Evolutionary conservation across 805 yeast genomes (phyloP).

Genomic region (Lipomyces spencermartinsiae): DNA sequence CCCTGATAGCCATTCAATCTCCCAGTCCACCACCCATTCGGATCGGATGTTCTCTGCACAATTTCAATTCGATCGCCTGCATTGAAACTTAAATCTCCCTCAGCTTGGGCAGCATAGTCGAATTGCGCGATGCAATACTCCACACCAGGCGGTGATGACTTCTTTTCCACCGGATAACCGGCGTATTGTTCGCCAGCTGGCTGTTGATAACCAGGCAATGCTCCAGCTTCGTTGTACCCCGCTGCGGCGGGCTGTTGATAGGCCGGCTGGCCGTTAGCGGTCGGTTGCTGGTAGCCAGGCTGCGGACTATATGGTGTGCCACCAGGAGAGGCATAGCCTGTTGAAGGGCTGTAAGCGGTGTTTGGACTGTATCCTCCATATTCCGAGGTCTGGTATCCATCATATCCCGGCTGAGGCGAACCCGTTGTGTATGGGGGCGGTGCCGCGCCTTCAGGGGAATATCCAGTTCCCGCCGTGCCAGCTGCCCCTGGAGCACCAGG

Average conservation of each 20-base stretch:
- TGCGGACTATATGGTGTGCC: slow-evolving; percentile 16
- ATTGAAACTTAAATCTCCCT: slow-evolving; percentile 84
- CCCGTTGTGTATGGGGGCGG: slow-evolving; percentile 45
- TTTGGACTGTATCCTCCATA: slow-evolving; percentile 1
- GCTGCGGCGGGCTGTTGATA: slow-evolving; percentile 12
- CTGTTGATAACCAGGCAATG: slow-evolving; percentile 19
- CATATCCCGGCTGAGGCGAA: slow-evolving; percentile 7
- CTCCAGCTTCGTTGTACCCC: slow-evolving; percentile 14
- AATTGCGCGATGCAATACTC: slow-evolving; percentile 81
- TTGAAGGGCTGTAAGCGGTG: not conserved
- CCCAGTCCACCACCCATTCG: slow-evolving; percentile 99
- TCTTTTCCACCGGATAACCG: slow-evolving; percentile 32
- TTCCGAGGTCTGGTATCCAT: slow-evolving; percentile 10
- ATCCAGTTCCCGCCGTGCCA: slow-evolving; percentile 13
- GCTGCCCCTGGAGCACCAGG: slow-evolving; percentile 42
- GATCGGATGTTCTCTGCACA: slow-evolving; percentile 79
- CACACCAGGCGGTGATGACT: slow-evolving; percentile 46
- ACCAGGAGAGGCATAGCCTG: slow-evolving; percentile 11
- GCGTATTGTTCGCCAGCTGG: slow-evolving; percentile 23
- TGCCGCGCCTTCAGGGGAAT: slow-evolving; percentile 33
- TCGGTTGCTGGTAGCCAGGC: slow-evolving; percentile 16
- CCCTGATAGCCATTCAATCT: slow-evolving; percentile 82
- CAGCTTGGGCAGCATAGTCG: slow-evolving; percentile 91
- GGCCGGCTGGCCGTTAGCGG: slow-evolving; percentile 18
- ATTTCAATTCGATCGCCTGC: slow-evolving; percentile 89